Conservation (phyloP, 2,329 filamentous ascomycete genomes). For the Fusarium solani-melongenae region DNA sequence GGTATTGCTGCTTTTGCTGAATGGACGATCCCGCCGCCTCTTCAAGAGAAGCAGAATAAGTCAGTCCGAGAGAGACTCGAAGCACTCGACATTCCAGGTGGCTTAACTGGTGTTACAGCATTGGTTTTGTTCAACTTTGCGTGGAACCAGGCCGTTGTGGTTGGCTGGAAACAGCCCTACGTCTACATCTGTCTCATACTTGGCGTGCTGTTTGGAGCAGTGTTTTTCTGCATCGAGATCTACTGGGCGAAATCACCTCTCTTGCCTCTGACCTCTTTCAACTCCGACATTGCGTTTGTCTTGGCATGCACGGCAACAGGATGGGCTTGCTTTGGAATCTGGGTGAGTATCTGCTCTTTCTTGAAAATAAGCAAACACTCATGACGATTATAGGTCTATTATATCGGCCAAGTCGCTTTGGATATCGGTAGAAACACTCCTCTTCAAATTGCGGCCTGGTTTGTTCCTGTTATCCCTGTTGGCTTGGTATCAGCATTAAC, state of each 20-base stretch:
- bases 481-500: slow-evolving; percentile 55
- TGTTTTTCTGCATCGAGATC: slow-evolving; percentile 8
- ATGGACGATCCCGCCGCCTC: slow-evolving; percentile 26
- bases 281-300: slow-evolving; percentile 13
- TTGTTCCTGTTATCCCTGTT: slow-evolving; percentile 47
- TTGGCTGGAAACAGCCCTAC: slow-evolving; percentile 65
- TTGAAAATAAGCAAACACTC: too few species aligned
- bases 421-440: slow-evolving; percentile 52
- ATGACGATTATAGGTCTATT: neutral
- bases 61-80: neutral
- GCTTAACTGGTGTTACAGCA: slow-evolving; percentile 58
- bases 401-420: slow-evolving; percentile 43
- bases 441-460: slow-evolving; percentile 53
- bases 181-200: slow-evolving; percentile 65
- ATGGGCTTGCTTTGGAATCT: slow-evolving; percentile 23
- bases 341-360: neutral
- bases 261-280: slow-evolving; percentile 7
- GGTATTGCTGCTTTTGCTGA: neutral
- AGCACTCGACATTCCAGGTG: slow-evolving; percentile 27
- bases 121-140: slow-evolving; percentile 70
- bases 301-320: slow-evolving; percentile 17
- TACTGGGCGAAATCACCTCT: slow-evolving; percentile 9
- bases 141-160: slow-evolving; percentile 69
- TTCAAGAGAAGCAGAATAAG: slow-evolving; percentile 28
- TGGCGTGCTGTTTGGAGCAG: slow-evolving; percentile 56